phyloP scores from a whole-genome alignment of 306 rosid genomes.

The Dalbergia cultrata region DNA sequence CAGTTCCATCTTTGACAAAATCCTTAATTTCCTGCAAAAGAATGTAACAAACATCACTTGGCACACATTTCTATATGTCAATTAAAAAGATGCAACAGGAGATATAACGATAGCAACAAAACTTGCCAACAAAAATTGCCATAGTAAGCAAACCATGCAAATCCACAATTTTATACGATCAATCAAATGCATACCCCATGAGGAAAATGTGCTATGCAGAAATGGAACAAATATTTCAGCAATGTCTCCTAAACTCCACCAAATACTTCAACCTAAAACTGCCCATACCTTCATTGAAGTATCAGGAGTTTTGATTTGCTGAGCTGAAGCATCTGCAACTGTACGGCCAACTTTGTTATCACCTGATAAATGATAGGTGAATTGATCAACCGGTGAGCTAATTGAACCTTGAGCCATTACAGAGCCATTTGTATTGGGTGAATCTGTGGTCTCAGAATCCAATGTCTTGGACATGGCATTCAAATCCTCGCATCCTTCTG shows the following conservation, averaged over 20 bases:
- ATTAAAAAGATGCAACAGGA: slow-evolving; percentile 34
- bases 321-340: slow-evolving; percentile 39
- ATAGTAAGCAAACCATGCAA: background rate
- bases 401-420: background rate
- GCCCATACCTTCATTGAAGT: slow-evolving; percentile 53
- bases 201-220: background rate
- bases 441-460: slow-evolving; percentile 25
- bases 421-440: slow-evolving; percentile 28
- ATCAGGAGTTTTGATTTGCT: slow-evolving; percentile 42
- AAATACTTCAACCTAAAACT: background rate
- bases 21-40: slow-evolving; percentile 60
- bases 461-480: slow-evolving; percentile 39
- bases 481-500: slow-evolving; percentile 64
- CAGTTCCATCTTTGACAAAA: slow-evolving; percentile 43
- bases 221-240: background rate
- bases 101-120: slow-evolving; percentile 26
- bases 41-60: slow-evolving; percentile 29
- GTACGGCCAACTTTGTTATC: slow-evolving; percentile 17
- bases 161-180: slow-evolving; percentile 10
- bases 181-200: slow-evolving; percentile 10
- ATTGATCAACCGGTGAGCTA: slow-evolving; percentile 23
- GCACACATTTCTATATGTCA: slow-evolving; percentile 8
- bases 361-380: slow-evolving; percentile 21
- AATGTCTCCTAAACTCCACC: background rate
- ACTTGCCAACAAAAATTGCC: slow-evolving; percentile 4